These are phyloP conservation scores for Fagopyrum tataricum DNA, from an alignment of 148 eudicot genomes.

Conservation along the genomic window DNA sequence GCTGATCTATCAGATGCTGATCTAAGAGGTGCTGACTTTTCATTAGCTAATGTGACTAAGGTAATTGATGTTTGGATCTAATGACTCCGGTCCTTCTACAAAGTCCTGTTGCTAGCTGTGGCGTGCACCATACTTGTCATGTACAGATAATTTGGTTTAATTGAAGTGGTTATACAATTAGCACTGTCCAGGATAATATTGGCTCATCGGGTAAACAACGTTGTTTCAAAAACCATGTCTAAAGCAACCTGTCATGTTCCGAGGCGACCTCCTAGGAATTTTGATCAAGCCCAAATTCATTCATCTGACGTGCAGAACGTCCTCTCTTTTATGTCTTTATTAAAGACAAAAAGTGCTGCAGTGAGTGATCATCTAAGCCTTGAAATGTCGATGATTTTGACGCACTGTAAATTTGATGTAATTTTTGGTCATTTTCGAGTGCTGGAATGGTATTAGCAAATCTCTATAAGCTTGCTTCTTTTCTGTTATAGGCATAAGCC, in stretches of 20 bases:
- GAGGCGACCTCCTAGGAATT: not conserved
- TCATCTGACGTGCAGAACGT: not conserved
- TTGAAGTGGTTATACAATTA: not conserved
- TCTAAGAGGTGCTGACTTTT: slow-evolving; percentile 90
- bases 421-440: not conserved
- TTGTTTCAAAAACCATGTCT: not conserved
- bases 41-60: slow-evolving; percentile 84
- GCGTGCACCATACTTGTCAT: not conserved
- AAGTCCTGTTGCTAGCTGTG: not conserved
- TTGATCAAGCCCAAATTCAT: not conserved
- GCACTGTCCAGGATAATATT: not conserved
- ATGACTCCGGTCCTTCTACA: not conserved
- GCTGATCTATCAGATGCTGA: slow-evolving; percentile 97
- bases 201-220: not conserved
- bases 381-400: not conserved
- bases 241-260: not conserved
- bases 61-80: slow-evolving; percentile 21
- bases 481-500: not conserved
- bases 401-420: not conserved
- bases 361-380: not conserved
- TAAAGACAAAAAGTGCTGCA: not conserved
- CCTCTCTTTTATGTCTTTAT: not conserved
- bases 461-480: not conserved
- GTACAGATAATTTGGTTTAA: not conserved
- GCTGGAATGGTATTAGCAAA: not conserved